A percentile compares a stretch with the other conserved stretches of the same genome.
Conservation (phyloP, 2,329 filamentous ascomycete genomes). For the Colletotrichum sansevieriae region DNA sequence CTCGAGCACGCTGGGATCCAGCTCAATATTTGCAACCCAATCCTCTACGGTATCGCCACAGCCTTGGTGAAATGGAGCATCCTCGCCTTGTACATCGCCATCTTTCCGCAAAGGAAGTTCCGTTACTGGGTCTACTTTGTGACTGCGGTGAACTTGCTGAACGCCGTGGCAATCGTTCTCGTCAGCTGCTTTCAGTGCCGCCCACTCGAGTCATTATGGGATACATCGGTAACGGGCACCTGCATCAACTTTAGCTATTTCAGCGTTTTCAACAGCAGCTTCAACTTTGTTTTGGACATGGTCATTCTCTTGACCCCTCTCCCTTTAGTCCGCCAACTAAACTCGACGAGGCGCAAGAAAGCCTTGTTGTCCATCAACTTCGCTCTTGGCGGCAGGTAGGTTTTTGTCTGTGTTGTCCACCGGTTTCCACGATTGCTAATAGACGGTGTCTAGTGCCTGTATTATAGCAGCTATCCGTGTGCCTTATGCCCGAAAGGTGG, state of each 20-base stretch:
- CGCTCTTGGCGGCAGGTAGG: slow-evolving; percentile 23
- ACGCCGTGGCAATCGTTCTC: slow-evolving; percentile 23
- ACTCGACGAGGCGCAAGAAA: slow-evolving; percentile 21
- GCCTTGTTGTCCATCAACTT: slow-evolving; percentile 26
- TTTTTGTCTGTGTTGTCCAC: neutral
- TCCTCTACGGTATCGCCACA: slow-evolving; percentile 24
- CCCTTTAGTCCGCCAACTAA: slow-evolving; percentile 16
- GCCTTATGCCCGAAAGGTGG: slow-evolving; percentile 24
- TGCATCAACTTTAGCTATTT: slow-evolving; percentile 34
- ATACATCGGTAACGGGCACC: neutral
- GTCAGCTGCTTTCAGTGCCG: slow-evolving; percentile 32
- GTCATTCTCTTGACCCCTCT: slow-evolving; percentile 21
- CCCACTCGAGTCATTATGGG: slow-evolving; percentile 18
- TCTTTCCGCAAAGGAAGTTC: slow-evolving; percentile 27
- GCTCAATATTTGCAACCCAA: slow-evolving; percentile 33
- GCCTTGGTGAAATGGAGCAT: slow-evolving; percentile 32
- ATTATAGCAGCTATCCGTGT: slow-evolving; percentile 23
- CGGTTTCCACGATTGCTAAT: neutral
- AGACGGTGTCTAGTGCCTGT: slow-evolving; percentile 3
- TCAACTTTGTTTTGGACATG: slow-evolving; percentile 30
- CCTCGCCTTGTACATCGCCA: slow-evolving; percentile 27
- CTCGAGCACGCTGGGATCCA: neutral
- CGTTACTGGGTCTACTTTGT: slow-evolving; percentile 27
- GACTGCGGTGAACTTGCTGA: slow-evolving; percentile 23
- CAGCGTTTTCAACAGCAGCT: slow-evolving; percentile 30